A percentile compares a stretch with the other conserved stretches of the same genome.
phyloP scores from a whole-genome alignment of 108 stramenopile species.

The Skeletonema grethae region DNA sequence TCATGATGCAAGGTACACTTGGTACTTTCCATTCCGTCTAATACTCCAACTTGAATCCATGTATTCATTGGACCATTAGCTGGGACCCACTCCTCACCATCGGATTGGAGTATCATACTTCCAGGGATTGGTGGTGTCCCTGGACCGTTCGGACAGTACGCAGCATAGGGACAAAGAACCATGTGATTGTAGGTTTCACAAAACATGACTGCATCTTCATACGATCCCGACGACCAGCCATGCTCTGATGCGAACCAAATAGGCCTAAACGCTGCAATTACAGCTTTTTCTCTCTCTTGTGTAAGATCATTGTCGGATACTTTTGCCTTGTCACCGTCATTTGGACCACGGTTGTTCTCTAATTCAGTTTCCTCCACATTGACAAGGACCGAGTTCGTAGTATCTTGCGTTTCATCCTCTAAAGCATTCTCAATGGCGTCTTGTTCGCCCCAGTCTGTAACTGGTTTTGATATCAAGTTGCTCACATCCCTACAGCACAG shows the following conservation, averaged over 20 bases:
- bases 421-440: constrained; percentile 7
- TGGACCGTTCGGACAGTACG: constrained; percentile 46
- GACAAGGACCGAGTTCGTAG: constrained; percentile 6
- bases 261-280: constrained; percentile 1
- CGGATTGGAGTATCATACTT: constrained; percentile 16
- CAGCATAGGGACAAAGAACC: constrained; percentile 43
- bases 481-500: constrained; percentile 38
- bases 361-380: neutral
- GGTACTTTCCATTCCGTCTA: constrained; percentile 16
- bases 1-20: constrained; percentile 30
- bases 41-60: constrained; percentile 26
- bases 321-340: constrained; percentile 3
- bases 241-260: constrained; percentile 8
- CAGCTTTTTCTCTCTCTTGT: neutral
- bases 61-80: constrained; percentile 12
- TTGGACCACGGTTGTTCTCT: neutral
- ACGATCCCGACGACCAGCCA: constrained; percentile 20
- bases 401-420: constrained; percentile 23
- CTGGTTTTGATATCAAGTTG: constrained; percentile 12
- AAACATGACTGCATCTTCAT: constrained; percentile 16
- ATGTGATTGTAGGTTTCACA: constrained; percentile 27
- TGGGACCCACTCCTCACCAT: constrained; percentile 31
- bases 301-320: neutral
- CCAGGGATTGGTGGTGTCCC: constrained; percentile 14
- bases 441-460: constrained; percentile 29